Conservation (phyloP, 306 rosid species). For the Rosa lucieae region DNA sequence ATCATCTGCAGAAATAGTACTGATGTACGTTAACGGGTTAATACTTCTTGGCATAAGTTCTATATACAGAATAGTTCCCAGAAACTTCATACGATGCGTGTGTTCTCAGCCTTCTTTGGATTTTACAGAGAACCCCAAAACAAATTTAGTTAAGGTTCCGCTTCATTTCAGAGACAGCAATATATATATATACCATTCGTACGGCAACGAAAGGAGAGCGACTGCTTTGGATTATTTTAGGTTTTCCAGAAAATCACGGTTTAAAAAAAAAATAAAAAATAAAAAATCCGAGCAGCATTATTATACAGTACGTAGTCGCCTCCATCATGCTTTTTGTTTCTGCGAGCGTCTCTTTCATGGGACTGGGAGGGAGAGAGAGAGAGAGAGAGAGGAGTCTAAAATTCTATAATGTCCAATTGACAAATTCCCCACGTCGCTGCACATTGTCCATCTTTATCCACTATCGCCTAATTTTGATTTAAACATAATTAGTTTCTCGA, state of each 20-base stretch:
- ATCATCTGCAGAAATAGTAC: no score
- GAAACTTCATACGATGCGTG: background rate
- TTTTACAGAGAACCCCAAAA: background rate
- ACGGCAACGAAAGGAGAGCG: background rate
- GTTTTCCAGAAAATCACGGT: background rate
- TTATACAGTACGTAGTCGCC: background rate
- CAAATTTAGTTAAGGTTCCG: background rate
- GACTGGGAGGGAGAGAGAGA: background rate
- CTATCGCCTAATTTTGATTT: background rate
- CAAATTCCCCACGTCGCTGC: background rate
- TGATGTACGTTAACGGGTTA: background rate
- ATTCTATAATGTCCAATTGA: background rate
- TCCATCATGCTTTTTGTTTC: background rate
- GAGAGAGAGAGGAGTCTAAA: background rate
- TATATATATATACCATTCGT: background rate
- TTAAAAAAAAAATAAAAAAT: background rate
- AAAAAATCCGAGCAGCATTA: background rate
- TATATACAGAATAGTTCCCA: background rate
- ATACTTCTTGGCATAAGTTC: background rate
- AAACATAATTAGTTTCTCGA: background rate
- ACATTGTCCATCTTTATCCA: constrained; percentile 1
- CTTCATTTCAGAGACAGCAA: background rate
- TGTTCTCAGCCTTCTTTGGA: background rate
- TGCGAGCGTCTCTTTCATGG: background rate
- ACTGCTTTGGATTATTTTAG: background rate